Base-by-base conservation (phyloP, 768 basidiomycete genomes). In the Panus rudis region DNA sequence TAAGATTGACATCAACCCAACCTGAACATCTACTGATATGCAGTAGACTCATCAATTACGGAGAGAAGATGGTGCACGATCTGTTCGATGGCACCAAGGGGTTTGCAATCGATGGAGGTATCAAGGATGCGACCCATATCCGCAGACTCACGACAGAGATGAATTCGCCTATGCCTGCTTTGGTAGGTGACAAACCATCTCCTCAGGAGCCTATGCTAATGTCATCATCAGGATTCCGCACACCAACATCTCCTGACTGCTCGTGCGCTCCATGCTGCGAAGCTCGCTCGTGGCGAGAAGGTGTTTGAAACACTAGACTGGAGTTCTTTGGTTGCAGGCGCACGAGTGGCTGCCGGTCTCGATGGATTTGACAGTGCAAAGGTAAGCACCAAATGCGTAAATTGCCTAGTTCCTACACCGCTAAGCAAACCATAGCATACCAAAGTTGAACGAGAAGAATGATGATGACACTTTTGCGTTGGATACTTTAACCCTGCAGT, bases 121-220 rank as follows among this genome's bases (percentile, higher is more conserved):
- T 94, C 55, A 91, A 91, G 55, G 91, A 92, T 55, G 83, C 87
- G 0, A 63, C 74, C 72, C 83, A 84, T 57, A 79, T 92, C 41
- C 81, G 84, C 43, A 73, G 71, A 38, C 69, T 92, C 8, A 77
- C 80, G 1, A 70, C 78, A 6, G 76, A 81, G 45, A 66, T 75
- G 45, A 76, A 83, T 50, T 69, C 75, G 10, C 83, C 84, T 0
- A 81, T 85, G 81, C 86, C 85, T 6, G 65, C 67, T 14, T 66
- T 84, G 17, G 58, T 60, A 45, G 5, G 52, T 32, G 22, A 32
- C 5, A 4, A 10, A 11, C 19, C 11, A 14, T 19, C 13, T 6
- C 25, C 6, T 37, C 4, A 24, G 10, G 22, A 14, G 1, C 24
- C 6, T 14, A 35, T n/a, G 17, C n/a, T 19, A 10, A 25, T 44